A percentile compares a stretch with the other conserved stretches of the same genome.
phyloP scores from a whole-genome alignment of 2,329 filamentous ascomycete genomes.

The Fusarium clavum region DNA sequence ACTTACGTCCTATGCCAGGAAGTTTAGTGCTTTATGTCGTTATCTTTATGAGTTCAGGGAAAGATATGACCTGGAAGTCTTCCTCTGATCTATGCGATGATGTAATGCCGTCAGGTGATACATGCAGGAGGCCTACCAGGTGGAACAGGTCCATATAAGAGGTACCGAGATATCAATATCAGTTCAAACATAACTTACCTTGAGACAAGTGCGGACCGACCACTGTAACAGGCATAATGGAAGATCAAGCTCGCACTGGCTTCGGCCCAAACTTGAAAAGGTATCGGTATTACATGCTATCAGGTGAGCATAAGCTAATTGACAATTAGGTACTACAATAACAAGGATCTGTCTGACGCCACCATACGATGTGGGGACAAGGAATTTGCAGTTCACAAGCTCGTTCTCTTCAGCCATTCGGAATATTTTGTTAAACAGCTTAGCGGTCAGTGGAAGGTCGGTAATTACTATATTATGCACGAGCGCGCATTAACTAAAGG shows the following conservation, averaged over 20 bases:
- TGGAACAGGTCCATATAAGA: too few relatives aligned
- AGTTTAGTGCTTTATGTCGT: too few relatives aligned
- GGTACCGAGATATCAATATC: too few relatives aligned
- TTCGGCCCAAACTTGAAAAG: not conserved
- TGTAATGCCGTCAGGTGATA: too few relatives aligned
- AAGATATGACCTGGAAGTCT: too few relatives aligned
- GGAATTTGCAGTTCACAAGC: slow-evolving; percentile 1
- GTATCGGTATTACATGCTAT: fast-evolving
- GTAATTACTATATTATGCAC: too few relatives aligned
- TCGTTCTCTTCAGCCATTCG: not conserved
- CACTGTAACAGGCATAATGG: not conserved
- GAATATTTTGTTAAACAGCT: slow-evolving; percentile 5
- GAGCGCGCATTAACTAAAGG: not conserved
- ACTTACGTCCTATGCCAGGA: too few relatives aligned
- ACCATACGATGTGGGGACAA: not conserved
- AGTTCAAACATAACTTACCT: too few relatives aligned
- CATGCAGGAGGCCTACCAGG: too few relatives aligned
- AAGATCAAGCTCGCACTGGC: not conserved
- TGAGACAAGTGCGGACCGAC: too few relatives aligned
- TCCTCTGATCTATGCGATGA: too few relatives aligned
- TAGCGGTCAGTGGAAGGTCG: not conserved
- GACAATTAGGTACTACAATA: not conserved
- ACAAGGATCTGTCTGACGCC: not conserved
- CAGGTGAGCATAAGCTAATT: fast-evolving
- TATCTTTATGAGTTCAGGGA: too few relatives aligned